phyloP scores from a whole-genome alignment of 108 stramenopile genomes.

The Skeletonema potamos region DNA sequence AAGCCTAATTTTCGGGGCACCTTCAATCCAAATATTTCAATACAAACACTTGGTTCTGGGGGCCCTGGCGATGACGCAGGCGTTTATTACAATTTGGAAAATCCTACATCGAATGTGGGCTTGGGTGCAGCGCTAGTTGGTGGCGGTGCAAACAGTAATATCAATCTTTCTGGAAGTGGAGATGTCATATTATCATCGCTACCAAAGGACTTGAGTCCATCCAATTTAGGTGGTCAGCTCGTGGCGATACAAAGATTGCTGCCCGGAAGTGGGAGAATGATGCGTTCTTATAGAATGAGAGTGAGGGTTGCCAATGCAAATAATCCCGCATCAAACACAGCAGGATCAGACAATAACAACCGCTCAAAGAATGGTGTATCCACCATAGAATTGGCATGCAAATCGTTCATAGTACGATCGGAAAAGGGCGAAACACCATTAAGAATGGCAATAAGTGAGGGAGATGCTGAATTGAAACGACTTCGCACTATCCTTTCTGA shows the following conservation, averaged over 20 bases:
- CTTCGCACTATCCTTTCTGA: constrained; percentile 37
- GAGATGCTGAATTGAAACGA: constrained; percentile 46
- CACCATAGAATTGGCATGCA: constrained; percentile 39
- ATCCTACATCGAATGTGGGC: constrained; percentile 1
- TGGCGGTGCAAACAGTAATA: neutral
- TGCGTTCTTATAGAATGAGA: constrained; percentile 68
- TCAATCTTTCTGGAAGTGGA: neutral
- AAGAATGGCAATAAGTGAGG: constrained; percentile 23
- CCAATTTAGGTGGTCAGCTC: constrained; percentile 26
- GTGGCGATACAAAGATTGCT: constrained; percentile 24
- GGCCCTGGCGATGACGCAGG: constrained; percentile 1
- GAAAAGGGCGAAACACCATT: constrained; percentile 26
- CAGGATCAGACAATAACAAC: neutral
- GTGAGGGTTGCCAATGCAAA: constrained; percentile 46
- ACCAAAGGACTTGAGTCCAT: constrained; percentile 27
- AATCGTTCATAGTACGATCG: constrained; percentile 39
- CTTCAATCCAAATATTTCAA: constrained; percentile 14
- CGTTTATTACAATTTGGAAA: neutral
- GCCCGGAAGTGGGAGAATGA: constrained; percentile 83
- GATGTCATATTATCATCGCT: constrained; percentile 31
- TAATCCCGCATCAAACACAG: neutral
- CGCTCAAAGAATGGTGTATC: neutral
- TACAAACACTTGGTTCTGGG: constrained; percentile 15
- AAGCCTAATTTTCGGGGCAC: neutral
- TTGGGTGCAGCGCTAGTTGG: constrained; percentile 14